phyloP scores from a whole-genome alignment of 176 grass and related monocot genomes.

The Cenchrus fungigraminus region DNA sequence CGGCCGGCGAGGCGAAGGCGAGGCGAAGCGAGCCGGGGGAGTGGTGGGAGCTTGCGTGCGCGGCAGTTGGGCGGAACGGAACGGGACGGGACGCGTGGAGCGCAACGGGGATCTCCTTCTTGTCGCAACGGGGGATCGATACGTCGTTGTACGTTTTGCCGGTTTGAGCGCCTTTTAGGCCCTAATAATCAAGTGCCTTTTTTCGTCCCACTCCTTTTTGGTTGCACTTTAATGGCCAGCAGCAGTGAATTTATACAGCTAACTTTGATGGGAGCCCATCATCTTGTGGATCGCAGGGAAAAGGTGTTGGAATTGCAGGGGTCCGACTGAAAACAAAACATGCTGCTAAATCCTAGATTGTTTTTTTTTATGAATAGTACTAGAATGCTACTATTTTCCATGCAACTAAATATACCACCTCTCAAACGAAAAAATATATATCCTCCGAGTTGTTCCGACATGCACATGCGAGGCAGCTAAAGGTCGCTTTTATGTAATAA shows the following conservation, averaged over 20 bases:
- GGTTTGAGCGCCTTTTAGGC: not conserved
- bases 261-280: not conserved
- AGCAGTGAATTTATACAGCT: constrained; percentile 1
- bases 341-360: too few relatives aligned
- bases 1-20: not conserved
- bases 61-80: not conserved
- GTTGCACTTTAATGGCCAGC: not conserved
- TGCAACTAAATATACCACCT: too few relatives aligned
- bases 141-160: constrained; percentile 50
- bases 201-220: constrained; percentile 1
- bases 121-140: constrained; percentile 33
- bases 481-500: not conserved
- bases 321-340: not conserved
- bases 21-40: not conserved
- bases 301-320: not conserved
- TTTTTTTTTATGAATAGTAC: too few relatives aligned
- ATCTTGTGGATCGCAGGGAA: not conserved
- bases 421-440: too few relatives aligned
- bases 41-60: constrained; percentile 1
- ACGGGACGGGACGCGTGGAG: constrained; percentile 39
- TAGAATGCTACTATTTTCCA: too few relatives aligned
- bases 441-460: too few relatives aligned
- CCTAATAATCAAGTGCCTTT: constrained; percentile 19
- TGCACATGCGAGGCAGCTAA: too few relatives aligned
- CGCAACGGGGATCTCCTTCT: not conserved